Conservation (phyloP, 2,329 filamentous ascomycete genomes). For the Exophiala bonariae region DNA sequence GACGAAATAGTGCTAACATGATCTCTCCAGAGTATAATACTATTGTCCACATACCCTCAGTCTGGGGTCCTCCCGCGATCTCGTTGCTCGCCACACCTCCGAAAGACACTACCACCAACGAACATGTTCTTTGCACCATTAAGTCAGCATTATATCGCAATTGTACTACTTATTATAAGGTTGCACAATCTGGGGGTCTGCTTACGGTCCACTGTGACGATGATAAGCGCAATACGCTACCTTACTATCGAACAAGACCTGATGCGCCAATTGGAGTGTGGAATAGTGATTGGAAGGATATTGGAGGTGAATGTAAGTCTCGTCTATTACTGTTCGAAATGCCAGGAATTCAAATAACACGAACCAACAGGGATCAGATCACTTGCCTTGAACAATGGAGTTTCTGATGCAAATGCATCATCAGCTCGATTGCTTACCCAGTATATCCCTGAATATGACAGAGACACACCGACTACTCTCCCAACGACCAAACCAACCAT, state of each 20-base stretch:
- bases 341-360: too few relatives aligned
- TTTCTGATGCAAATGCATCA: constrained; percentile 56
- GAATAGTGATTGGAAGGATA: constrained; percentile 54
- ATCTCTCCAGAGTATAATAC: constrained; percentile 59
- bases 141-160: constrained; percentile 62
- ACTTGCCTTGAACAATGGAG: constrained; percentile 58
- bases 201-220: constrained; percentile 66
- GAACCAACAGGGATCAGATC: constrained; percentile 40
- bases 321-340: too few relatives aligned
- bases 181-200: constrained; percentile 57
- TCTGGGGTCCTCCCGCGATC: constrained; percentile 53
- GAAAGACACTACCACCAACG: constrained; percentile 32
- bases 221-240: constrained; percentile 52
- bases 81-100: constrained; percentile 63
- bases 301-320: constrained; percentile 51
- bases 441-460: constrained; percentile 45
- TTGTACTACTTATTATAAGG: constrained; percentile 63
- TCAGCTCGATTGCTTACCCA: constrained; percentile 61
- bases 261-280: constrained; percentile 35
- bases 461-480: constrained; percentile 39
- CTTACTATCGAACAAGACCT: constrained; percentile 52
- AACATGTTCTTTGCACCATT: constrained; percentile 69
- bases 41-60: constrained; percentile 55
- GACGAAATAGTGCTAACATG: too few relatives aligned
- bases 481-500: constrained; percentile 59